Evolutionary conservation across 495 filamentous ascomycete species (phyloP).

Genomic region (Neurospora sp.): DNA sequence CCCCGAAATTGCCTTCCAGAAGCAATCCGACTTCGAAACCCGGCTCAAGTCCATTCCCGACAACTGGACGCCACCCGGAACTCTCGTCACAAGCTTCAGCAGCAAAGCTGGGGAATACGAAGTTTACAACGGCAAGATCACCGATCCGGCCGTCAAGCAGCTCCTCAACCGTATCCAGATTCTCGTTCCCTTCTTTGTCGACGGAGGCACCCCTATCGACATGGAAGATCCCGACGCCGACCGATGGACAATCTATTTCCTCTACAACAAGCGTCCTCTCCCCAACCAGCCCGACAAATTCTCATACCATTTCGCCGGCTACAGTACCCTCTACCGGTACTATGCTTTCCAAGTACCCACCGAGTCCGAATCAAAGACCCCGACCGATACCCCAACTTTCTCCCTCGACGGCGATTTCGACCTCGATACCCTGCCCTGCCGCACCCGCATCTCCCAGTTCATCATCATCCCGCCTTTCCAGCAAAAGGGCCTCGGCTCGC

Average conservation of each 20-base stretch:
- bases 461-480: conserved; percentile 86
- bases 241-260: conserved; percentile 83
- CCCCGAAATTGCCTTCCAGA: conserved; percentile 56
- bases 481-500: conserved; percentile 62
- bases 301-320: conserved; percentile 70
- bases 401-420: conserved; percentile 16
- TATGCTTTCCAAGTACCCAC: conserved; percentile 39
- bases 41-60: conserved; percentile 43
- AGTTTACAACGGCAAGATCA: conserved; percentile 42
- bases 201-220: conserved; percentile 67
- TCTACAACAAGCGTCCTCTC: conserved; percentile 54
- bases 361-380: background rate
- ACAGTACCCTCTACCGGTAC: conserved; percentile 83
- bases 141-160: conserved; percentile 46
- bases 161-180: conserved; percentile 73
- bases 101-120: conserved; percentile 32
- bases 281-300: conserved; percentile 37
- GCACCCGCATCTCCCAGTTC: conserved; percentile 87
- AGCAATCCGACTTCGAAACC: conserved; percentile 47
- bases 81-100: conserved; percentile 31
- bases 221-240: conserved; percentile 64
- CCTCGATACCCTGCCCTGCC: conserved; percentile 43
- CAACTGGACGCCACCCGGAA: conserved; percentile 50
- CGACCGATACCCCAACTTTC: conserved; percentile 15
- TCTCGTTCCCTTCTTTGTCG: conserved; percentile 79